Evolutionary conservation across 345 rosid species (phyloP).

Genomic region (Camelina neglecta): DNA sequence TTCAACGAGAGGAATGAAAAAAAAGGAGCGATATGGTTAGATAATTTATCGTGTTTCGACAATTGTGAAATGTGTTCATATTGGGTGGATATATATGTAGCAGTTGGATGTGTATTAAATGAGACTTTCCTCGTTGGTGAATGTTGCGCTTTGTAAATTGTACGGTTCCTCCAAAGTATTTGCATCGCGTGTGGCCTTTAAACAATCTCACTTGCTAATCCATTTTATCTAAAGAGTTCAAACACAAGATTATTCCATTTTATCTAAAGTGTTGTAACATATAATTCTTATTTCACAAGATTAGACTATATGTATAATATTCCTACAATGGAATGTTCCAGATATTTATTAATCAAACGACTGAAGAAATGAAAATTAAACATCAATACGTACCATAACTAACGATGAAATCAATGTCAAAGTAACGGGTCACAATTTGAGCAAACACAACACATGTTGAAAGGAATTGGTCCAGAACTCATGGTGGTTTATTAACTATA

Average conservation of each 20-base stretch:
- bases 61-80: constrained; percentile 25
- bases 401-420: constrained; percentile 33
- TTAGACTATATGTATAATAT: neutral
- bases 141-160: constrained; percentile 38
- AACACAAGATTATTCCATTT: neutral
- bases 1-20: constrained; percentile 17
- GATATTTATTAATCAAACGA: neutral
- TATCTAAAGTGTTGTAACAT: too few relatives aligned
- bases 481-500: constrained; percentile 34
- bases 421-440: constrained; percentile 27
- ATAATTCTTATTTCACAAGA: neutral
- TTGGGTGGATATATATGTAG: constrained; percentile 39
- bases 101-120: constrained; percentile 45
- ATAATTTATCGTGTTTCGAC: constrained; percentile 12
- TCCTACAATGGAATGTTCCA: neutral
- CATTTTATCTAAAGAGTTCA: constrained; percentile 15
- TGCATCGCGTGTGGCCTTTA: constrained; percentile 21
- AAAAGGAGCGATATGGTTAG: constrained; percentile 10
- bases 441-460: constrained; percentile 45
- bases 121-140: constrained; percentile 46
- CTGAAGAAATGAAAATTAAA: neutral
- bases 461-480: constrained; percentile 40
- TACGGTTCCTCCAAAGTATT: constrained; percentile 36
- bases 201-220: constrained; percentile 13
- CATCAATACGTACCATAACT: constrained; percentile 18